A percentile compares a stretch with the other conserved stretches of the same genome.
phyloP scores from a whole-genome alignment of 768 basidiomycete genomes.

The Amanita rubescens region DNA sequence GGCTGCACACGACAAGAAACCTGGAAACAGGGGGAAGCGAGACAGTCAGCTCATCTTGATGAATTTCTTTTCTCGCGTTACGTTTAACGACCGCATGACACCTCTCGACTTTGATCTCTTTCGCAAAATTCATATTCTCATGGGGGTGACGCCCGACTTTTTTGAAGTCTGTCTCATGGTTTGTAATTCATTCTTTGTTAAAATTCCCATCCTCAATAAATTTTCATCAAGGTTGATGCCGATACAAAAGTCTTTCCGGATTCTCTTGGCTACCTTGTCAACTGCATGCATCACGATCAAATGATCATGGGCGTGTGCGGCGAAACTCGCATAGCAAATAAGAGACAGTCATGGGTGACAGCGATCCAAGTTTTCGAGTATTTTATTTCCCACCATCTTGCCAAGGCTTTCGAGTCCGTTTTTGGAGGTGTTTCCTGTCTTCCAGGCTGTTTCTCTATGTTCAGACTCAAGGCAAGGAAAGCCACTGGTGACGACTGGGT shows the following conservation, averaged over 20 bases:
- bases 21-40: slow-evolving; percentile 96
- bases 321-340: slow-evolving; percentile 98
- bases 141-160: slow-evolving; percentile 99
- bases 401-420: slow-evolving; percentile 97
- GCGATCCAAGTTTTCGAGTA: slow-evolving; percentile 98
- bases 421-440: slow-evolving; percentile 99
- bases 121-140: slow-evolving; percentile 89
- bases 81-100: slow-evolving; percentile 98
- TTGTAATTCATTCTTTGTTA: slow-evolving; percentile 16
- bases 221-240: slow-evolving; percentile 79
- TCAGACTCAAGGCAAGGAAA: slow-evolving; percentile 91
- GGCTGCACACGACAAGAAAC: slow-evolving; percentile 78
- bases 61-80: slow-evolving; percentile 99
- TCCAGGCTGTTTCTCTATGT: slow-evolving; percentile 99
- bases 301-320: slow-evolving; percentile 99
- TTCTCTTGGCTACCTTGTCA: slow-evolving; percentile 86
- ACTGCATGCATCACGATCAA: slow-evolving; percentile 98
- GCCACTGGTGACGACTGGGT: slow-evolving; percentile 92
- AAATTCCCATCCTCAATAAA: not conserved
- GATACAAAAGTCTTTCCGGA: slow-evolving; percentile 94
- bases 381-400: slow-evolving; percentile 97
- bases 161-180: slow-evolving; percentile 99
- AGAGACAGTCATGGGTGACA: slow-evolving; percentile 97
- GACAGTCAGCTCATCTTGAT: slow-evolving; percentile 98
- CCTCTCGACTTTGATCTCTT: slow-evolving; percentile 98